Evolutionary conservation across 2,329 filamentous ascomycete species (phyloP).

Genomic region (Thielaviopsis cerberus): DNA sequence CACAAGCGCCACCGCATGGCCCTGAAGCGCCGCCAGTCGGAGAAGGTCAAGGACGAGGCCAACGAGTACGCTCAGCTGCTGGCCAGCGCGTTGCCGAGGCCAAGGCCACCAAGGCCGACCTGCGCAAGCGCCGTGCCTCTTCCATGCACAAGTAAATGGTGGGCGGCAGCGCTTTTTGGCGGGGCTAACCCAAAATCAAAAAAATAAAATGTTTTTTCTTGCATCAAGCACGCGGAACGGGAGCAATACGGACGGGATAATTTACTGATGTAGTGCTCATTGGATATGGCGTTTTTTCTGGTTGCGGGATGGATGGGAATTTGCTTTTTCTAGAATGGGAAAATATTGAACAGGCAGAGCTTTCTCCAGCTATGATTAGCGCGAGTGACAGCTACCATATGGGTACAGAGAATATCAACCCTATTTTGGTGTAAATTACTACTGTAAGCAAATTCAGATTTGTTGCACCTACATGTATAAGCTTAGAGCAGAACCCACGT

Average conservation of each 20-base stretch:
- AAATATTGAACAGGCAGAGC: too few relatives aligned
- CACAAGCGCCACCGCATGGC: conserved; percentile 98
- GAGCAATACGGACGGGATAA: neutral
- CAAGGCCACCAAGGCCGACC: conserved; percentile 82
- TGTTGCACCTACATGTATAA: too few relatives aligned
- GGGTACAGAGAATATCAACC: too few relatives aligned
- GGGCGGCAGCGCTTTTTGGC: neutral
- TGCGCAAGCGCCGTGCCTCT: conserved; percentile 90
- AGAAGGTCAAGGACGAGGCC: conserved; percentile 97
- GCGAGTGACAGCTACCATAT: too few relatives aligned
- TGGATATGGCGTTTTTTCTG: too few relatives aligned
- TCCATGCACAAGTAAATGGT: conserved; percentile 72
- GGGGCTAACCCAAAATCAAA: conserved; percentile 6
- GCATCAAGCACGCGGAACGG: neutral
- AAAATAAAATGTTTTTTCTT: conserved; percentile 1
- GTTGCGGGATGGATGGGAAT: neutral
- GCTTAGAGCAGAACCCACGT: too few relatives aligned
- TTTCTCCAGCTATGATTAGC: neutral
- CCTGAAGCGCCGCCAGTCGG: conserved; percentile 93
- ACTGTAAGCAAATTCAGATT: too few relatives aligned
- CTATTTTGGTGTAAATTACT: too few relatives aligned
- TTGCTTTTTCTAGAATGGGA: neutral
- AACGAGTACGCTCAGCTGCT: conserved; percentile 93
- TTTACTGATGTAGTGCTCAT: too few relatives aligned
- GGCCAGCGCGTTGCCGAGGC: conserved; percentile 90